phyloP scores from a whole-genome alignment of 805 yeast species.

The Yamadazyma insecticola region DNA sequence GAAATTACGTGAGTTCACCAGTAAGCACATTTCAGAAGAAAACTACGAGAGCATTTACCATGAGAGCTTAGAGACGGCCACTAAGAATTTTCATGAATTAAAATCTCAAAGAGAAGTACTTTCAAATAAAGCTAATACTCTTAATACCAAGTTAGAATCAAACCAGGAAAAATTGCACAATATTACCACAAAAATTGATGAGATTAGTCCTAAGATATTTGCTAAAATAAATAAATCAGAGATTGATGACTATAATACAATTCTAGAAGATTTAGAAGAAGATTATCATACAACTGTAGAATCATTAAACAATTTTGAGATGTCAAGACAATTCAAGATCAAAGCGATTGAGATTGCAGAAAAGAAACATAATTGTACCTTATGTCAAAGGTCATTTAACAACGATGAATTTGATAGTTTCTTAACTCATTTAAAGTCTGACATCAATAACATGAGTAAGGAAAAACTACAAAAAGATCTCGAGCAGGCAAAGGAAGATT shows the following conservation, averaged over 20 bases:
- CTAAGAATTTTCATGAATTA: background rate
- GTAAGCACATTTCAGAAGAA: background rate
- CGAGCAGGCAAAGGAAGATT: slow-evolving; percentile 25
- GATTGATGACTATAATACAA: slow-evolving; percentile 48
- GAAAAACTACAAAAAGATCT: slow-evolving; percentile 26
- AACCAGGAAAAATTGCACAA: slow-evolving; percentile 1
- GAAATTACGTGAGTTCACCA: slow-evolving; percentile 2
- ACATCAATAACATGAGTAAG: slow-evolving; percentile 23
- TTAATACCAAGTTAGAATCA: slow-evolving; percentile 2
- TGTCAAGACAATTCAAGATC: slow-evolving; percentile 64
- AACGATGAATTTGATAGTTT: slow-evolving; percentile 28
- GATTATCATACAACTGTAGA: slow-evolving; percentile 59
- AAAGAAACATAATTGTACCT: slow-evolving; percentile 53
- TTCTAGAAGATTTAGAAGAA: slow-evolving; percentile 53
- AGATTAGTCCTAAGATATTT: slow-evolving; percentile 13
- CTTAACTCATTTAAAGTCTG: slow-evolving; percentile 21
- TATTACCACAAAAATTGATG: slow-evolving; percentile 1
- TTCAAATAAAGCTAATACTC: slow-evolving; percentile 1
- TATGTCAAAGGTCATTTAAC: slow-evolving; percentile 69
- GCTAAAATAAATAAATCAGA: slow-evolving; percentile 27
- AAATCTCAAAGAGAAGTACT: slow-evolving; percentile 2
- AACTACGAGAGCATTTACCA: slow-evolving; percentile 4
- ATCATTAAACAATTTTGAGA: slow-evolving; percentile 62
- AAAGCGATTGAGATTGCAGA: slow-evolving; percentile 66
- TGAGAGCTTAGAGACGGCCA: background rate